Evolutionary conservation across 2,329 filamentous ascomycete species (phyloP), one percentile per base, ranked within the genome.

Genomic region (Botrytis porri): DNA sequence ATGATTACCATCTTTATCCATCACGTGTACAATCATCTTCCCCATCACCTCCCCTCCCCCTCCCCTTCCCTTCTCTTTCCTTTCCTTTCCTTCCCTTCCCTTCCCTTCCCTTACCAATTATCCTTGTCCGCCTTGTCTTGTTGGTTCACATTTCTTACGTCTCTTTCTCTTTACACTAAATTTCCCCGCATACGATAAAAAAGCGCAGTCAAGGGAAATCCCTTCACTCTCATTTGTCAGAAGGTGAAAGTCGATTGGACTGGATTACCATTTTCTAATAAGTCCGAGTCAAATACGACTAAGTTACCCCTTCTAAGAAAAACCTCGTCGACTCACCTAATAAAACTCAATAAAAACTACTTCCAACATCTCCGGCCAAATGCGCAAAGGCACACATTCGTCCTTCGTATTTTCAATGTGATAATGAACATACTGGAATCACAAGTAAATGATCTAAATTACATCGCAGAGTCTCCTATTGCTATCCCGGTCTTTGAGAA

Each of bases 361-460:
- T 48, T 48, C 41, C 22, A 48, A 35, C 62, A 57, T 57, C 64
- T 57, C 20, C 16, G 25, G 18, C 48, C 48, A 29, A 22, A 54
- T 67, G 45, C 35, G 16, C 45, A 41, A 16, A 67, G 35, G 29
- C 29, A 29, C 22, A n/a, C n/a, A 14, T n/a, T 29, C 57, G 16
- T n/a, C 43, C 20, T n/a, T 14, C 29, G 18, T 25, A 0, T 12
- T 25, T 25, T 57, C 39, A 43, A 71, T 76, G 79, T 80, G 78
- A 81, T 77, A 75, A 81, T 80, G 80, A 81, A 81, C 74, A 77
- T 77, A 45, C 77, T 81, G 60, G 79, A 81, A 75, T 72, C 63
- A 57, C 80, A 81, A 77, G 78, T 81, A 41, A 77, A 74, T 25
- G 79, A 81, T 74, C 75, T 81, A 39, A 78, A 77, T 41, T 78